phyloP scores from a whole-genome alignment of 306 rosid genomes.

The Pyrus betulifolia region DNA sequence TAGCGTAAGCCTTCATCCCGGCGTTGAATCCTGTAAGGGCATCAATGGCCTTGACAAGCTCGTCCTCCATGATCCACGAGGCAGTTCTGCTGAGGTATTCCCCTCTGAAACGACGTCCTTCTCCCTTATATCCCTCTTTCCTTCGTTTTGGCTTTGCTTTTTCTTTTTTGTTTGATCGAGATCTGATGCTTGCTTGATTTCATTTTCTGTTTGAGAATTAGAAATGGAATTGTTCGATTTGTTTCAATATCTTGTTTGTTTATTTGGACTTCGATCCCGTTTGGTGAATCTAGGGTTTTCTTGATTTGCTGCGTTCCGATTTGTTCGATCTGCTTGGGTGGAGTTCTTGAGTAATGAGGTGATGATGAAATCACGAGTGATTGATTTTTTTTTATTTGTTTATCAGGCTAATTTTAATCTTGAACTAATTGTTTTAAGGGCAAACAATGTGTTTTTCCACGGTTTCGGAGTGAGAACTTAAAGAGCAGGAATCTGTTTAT shows the following conservation, averaged over 20 bases:
- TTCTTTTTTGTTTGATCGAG: background rate
- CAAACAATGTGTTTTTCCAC: background rate
- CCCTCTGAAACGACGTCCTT: constrained; percentile 13
- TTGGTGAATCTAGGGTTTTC: constrained; percentile 2
- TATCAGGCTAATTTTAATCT: background rate
- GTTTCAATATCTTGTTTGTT: background rate
- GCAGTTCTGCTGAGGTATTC: constrained; percentile 36
- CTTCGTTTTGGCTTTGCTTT: background rate
- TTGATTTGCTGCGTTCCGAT: background rate
- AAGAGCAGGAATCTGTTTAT: background rate
- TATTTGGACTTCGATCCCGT: background rate
- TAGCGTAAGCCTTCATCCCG: background rate
- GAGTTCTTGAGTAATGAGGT: background rate
- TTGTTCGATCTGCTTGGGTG: background rate
- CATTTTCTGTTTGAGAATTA: background rate
- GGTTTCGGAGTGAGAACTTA: background rate
- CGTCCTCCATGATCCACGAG: constrained; percentile 37
- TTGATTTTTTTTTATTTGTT: background rate
- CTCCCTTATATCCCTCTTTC: constrained; percentile 16
- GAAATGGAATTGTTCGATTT: background rate
- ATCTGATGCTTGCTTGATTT: background rate
- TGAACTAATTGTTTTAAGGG: background rate
- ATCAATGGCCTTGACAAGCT: constrained; percentile 52
- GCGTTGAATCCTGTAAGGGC: constrained; percentile 45
- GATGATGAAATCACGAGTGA: background rate